A percentile compares a stretch with the other conserved stretches of the same genome.
phyloP scores from a whole-genome alignment of 306 rosid species.

The Vicia faba region DNA sequence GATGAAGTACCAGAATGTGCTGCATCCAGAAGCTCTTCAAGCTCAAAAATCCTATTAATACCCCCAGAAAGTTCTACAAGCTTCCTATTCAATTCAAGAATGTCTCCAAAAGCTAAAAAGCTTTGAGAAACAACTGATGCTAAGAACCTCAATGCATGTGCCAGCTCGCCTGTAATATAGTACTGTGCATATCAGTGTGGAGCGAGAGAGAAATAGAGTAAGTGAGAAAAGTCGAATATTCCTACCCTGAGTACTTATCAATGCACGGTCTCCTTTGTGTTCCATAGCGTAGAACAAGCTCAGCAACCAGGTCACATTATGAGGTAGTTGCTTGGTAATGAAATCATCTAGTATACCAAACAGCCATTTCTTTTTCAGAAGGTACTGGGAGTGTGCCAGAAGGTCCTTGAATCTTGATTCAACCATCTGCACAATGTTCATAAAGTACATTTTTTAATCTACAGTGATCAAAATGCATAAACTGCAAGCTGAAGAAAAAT shows the following conservation, averaged over 20 bases:
- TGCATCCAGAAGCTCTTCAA: constrained; percentile 86
- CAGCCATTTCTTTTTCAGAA: constrained; percentile 86
- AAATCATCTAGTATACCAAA: constrained; percentile 92
- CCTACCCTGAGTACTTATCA: constrained; percentile 79
- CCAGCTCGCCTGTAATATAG: constrained; percentile 80
- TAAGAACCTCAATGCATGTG: constrained; percentile 94
- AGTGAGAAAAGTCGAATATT: constrained; percentile 34
- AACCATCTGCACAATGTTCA: constrained; percentile 72
- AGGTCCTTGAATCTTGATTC: constrained; percentile 89
- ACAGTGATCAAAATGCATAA: constrained; percentile 30
- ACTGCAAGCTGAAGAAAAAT: constrained; percentile 34
- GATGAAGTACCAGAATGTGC: constrained; percentile 73
- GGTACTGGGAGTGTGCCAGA: constrained; percentile 68
- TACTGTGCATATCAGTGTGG: constrained; percentile 1
- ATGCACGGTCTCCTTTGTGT: constrained; percentile 87
- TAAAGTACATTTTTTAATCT: constrained; percentile 34
- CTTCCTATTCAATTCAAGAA: constrained; percentile 89
- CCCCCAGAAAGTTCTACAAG: constrained; percentile 93
- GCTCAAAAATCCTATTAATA: constrained; percentile 86
- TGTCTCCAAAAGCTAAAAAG: constrained; percentile 98
- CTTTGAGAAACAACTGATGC: constrained; percentile 99
- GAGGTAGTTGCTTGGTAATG: constrained; percentile 95
- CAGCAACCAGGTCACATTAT: constrained; percentile 97
- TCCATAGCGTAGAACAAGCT: constrained; percentile 93
- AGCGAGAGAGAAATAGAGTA: constrained; percentile 26